Evolutionary conservation across 768 basidiomycete species (phyloP).

Genomic region (Leucocoprinus leucothites): DNA sequence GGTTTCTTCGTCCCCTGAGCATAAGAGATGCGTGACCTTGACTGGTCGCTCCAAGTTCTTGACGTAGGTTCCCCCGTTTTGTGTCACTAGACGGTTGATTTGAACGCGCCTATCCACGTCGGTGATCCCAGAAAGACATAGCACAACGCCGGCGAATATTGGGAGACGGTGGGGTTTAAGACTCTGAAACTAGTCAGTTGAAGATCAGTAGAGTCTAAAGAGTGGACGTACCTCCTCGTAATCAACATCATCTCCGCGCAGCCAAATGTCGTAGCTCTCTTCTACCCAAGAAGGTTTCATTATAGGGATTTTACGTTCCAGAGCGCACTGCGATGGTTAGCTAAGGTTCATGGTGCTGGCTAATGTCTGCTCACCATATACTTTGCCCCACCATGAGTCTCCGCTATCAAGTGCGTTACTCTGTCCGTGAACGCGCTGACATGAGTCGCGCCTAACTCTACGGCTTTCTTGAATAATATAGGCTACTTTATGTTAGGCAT

Average conservation of each 20-base stretch:
- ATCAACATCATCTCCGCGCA: conserved; percentile 77
- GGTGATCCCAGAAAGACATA: conserved; percentile 76
- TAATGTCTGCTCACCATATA: conserved; percentile 54
- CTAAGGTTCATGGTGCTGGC: conserved; percentile 3
- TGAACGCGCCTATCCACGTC: conserved; percentile 56
- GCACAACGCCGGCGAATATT: conserved; percentile 64
- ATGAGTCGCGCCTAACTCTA: conserved; percentile 74
- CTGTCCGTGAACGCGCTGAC: conserved; percentile 75
- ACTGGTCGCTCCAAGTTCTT: conserved; percentile 77
- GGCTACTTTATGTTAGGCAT: conserved; percentile 39
- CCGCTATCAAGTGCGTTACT: conserved; percentile 86
- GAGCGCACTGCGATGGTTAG: conserved; percentile 60
- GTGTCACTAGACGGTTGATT: conserved; percentile 58
- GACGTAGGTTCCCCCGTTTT: conserved; percentile 65
- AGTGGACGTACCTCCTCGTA: conserved; percentile 49
- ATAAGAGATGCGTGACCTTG: conserved; percentile 82
- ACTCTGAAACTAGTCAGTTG: conserved; percentile 39
- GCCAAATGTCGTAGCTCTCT: conserved; percentile 70
- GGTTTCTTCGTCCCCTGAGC: conserved; percentile 61
- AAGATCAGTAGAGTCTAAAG: neutral
- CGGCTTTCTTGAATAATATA: conserved; percentile 68
- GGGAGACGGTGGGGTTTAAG: conserved; percentile 60
- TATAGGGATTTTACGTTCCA: conserved; percentile 79
- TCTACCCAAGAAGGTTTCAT: conserved; percentile 75
- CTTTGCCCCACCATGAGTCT: conserved; percentile 79